Percentiles rank a stretch among this genome's conserved stretches.
These are phyloP conservation scores for Zostera marina DNA, from an alignment of 116 monocot species.

Conservation along the genomic window DNA sequence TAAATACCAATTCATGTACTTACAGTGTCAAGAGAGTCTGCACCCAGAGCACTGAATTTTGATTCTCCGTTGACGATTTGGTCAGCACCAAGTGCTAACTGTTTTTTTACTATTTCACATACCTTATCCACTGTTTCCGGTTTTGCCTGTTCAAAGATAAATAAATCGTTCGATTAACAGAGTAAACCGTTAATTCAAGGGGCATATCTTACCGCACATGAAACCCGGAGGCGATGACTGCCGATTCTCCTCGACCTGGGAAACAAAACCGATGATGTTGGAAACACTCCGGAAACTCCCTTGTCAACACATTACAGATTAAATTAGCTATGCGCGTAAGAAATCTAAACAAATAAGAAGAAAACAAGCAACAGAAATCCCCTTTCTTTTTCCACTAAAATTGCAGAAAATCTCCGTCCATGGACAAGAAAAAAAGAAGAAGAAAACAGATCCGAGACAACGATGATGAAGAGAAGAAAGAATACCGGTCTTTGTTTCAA, in stretches of 20 bases:
- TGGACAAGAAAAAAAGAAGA: not conserved
- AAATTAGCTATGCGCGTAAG: no score
- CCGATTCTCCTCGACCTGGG: slow-evolving; percentile 7
- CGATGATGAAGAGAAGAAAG: not conserved
- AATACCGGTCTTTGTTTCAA: not conserved
- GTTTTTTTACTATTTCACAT: slow-evolving; percentile 30
- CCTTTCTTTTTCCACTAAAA: no score
- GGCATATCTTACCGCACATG: slow-evolving; percentile 11
- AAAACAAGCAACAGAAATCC: no score
- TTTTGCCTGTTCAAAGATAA: slow-evolving; percentile 18
- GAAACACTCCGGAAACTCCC: slow-evolving; percentile 7
- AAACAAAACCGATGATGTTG: slow-evolving; percentile 18
- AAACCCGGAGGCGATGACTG: slow-evolving; percentile 9
- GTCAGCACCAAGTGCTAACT: slow-evolving; percentile 22
- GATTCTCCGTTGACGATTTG: slow-evolving; percentile 15
- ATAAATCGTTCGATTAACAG: no score
- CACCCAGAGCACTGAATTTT: slow-evolving; percentile 25
- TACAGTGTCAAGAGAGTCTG: slow-evolving; percentile 41
- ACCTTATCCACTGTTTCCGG: slow-evolving; percentile 34
- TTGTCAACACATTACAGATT: slow-evolving; percentile 3
- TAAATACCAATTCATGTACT: no score
- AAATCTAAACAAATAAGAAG: no score
- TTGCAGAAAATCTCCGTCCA: not conserved
- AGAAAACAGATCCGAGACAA: not conserved
- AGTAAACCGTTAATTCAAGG: no score